phyloP scores from a whole-genome alignment of 73 alveolate species.

The Paramecium sonneborni region DNA sequence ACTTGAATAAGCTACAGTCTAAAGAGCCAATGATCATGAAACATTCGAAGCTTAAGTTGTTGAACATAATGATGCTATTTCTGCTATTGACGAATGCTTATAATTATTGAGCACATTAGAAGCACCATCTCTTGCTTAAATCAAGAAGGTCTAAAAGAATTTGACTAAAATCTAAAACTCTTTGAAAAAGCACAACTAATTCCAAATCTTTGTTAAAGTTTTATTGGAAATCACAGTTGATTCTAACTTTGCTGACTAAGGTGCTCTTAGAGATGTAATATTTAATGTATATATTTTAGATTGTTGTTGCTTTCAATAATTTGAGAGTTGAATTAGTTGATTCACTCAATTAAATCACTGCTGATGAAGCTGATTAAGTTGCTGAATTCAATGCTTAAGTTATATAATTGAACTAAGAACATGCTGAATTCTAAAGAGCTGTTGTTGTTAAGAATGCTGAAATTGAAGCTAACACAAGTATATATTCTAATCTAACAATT shows the following conservation, averaged over 20 bases:
- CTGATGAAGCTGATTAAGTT: slow-evolving; percentile 7
- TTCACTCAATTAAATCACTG: slow-evolving; percentile 38
- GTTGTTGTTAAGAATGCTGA: slow-evolving; percentile 53
- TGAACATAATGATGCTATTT: slow-evolving; percentile 23
- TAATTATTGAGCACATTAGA: background rate
- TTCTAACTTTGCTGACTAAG: slow-evolving; percentile 48
- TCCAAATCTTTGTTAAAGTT: slow-evolving; percentile 34
- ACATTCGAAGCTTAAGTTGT: slow-evolving; percentile 20
- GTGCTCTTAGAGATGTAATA: slow-evolving; percentile 39
- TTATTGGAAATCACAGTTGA: slow-evolving; percentile 39
- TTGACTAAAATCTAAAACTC: slow-evolving; percentile 1
- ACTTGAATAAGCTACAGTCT: background rate
- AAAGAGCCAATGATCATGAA: slow-evolving; percentile 39
- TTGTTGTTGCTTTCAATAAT: slow-evolving; percentile 30
- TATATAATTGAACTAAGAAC: slow-evolving; percentile 26
- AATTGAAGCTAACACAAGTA: slow-evolving; percentile 28
- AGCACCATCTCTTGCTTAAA: slow-evolving; percentile 44
- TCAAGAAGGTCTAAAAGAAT: slow-evolving; percentile 46
- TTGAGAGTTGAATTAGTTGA: slow-evolving; percentile 40
- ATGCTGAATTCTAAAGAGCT: slow-evolving; percentile 60
- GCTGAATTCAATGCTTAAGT: background rate
- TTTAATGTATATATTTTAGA: background rate
- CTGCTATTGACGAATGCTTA: slow-evolving; percentile 37
- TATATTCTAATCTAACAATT: background rate
- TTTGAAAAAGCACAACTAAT: slow-evolving; percentile 18